Evolutionary conservation across 371 early-diverging fungal species (phyloP).

Genomic region (Apophysomyces sp.): DNA sequence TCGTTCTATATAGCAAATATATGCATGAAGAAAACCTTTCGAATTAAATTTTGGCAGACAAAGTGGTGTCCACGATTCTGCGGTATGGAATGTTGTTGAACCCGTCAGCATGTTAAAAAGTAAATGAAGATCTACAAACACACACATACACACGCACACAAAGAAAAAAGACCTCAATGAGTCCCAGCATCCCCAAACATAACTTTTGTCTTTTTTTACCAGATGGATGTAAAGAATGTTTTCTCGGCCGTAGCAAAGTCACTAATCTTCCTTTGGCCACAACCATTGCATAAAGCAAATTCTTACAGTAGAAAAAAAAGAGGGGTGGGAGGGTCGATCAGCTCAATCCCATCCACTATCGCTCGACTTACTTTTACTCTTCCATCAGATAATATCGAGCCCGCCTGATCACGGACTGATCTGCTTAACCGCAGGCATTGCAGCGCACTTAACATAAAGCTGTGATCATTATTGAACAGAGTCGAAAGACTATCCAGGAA

Average conservation of each 20-base stretch:
- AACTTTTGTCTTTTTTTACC: constrained; percentile 26
- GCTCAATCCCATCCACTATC: background rate
- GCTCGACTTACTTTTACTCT: constrained; percentile 51
- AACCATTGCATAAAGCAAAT: constrained; percentile 76
- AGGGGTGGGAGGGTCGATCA: background rate
- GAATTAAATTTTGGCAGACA: constrained; percentile 92
- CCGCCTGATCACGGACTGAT: constrained; percentile 65
- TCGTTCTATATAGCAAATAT: constrained; percentile 76
- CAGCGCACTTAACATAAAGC: constrained; percentile 79
- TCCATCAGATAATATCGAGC: constrained; percentile 53
- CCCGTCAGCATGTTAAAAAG: constrained; percentile 82
- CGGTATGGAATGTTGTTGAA: constrained; percentile 70
- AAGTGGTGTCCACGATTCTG: constrained; percentile 93
- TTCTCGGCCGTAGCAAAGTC: constrained; percentile 74
- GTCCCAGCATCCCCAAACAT: constrained; percentile 42
- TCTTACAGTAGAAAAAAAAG: constrained; percentile 22
- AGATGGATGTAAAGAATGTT: constrained; percentile 78
- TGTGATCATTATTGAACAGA: constrained; percentile 68
- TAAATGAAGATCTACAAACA: constrained; percentile 70
- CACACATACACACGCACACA: too few species aligned
- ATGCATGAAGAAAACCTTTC: constrained; percentile 86
- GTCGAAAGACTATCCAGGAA: constrained; percentile 80
- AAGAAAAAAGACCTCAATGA: too few species aligned
- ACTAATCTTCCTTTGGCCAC: constrained; percentile 76
- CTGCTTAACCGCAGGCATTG: constrained; percentile 71